Evolutionary conservation across 2,329 filamentous ascomycete species (phyloP).

Genomic region (Tolypocladium sp.): DNA sequence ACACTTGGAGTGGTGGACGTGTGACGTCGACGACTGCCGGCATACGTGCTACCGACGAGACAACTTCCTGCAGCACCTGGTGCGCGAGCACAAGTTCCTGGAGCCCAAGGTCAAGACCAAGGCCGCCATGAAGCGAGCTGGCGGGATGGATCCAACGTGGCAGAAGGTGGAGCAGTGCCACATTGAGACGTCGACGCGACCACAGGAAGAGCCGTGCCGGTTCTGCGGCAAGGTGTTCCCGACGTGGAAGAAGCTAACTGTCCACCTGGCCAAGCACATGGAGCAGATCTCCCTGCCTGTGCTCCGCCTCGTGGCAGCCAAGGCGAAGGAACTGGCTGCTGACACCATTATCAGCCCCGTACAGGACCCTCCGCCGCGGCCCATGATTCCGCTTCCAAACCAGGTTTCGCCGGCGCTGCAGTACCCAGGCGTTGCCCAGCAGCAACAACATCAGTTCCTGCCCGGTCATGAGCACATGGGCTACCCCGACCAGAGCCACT

Average conservation of each 20-base stretch:
- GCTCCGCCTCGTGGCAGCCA: constrained; percentile 46
- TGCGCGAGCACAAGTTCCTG: constrained; percentile 78
- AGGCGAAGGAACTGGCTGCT: constrained; percentile 38
- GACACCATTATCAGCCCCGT: constrained; percentile 62
- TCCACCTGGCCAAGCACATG: constrained; percentile 93
- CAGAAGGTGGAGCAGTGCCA: constrained; percentile 70
- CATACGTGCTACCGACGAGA: constrained; percentile 82
- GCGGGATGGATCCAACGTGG: constrained; percentile 59
- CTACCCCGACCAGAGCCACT: constrained; percentile 10
- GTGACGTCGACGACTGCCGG: constrained; percentile 68
- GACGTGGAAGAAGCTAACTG: constrained; percentile 87
- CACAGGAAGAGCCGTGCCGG: constrained; percentile 71
- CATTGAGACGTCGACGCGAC: constrained; percentile 53
- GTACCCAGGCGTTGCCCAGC: constrained; percentile 10
- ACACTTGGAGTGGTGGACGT: constrained; percentile 86
- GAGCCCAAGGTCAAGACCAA: constrained; percentile 77
- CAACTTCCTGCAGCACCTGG: constrained; percentile 88
- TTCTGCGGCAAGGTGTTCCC: constrained; percentile 77
- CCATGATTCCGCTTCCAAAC: constrained; percentile 15
- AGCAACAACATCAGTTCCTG: constrained; percentile 9
- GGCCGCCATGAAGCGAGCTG: constrained; percentile 52
- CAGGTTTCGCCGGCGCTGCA: constrained; percentile 11
- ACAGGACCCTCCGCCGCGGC: constrained; percentile 42
- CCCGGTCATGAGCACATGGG: constrained; percentile 1
- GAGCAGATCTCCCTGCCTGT: constrained; percentile 82